Conservation (phyloP, 2,329 filamentous ascomycete species). For the Exophiala bonariae region DNA sequence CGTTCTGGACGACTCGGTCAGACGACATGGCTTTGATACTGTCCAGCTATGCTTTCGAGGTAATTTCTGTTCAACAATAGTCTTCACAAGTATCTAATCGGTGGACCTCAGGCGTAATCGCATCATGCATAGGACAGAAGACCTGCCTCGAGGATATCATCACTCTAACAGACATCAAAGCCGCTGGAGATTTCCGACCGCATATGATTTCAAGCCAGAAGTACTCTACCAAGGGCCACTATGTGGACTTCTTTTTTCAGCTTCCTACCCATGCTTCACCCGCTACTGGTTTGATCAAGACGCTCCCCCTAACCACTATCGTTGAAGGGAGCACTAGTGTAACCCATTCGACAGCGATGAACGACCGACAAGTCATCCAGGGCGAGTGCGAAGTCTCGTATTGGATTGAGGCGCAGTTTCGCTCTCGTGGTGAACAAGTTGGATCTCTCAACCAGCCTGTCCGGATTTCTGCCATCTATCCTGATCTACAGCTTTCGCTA, state of each 20-base stretch:
- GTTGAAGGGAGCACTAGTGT: conserved; percentile 11
- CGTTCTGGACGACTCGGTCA: conserved; percentile 15
- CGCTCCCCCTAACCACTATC: conserved; percentile 12
- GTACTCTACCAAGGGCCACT: conserved; percentile 5
- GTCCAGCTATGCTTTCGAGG: conserved; percentile 19
- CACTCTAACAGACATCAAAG: conserved; percentile 23
- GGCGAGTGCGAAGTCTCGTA: conserved; percentile 21
- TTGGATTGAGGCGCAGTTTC: conserved; percentile 22
- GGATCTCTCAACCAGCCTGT: conserved; percentile 13
- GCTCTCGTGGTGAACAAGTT: conserved; percentile 10
- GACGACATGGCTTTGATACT: conserved; percentile 15
- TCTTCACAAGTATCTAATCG: background rate
- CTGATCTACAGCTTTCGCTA: conserved; percentile 8
- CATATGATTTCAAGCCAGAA: background rate
- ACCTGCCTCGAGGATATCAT: conserved; percentile 20
- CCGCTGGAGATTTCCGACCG: conserved; percentile 10
- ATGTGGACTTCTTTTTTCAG: conserved; percentile 21
- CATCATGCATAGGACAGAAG: conserved; percentile 14
- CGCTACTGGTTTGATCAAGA: conserved; percentile 4
- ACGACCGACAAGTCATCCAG: conserved; percentile 9
- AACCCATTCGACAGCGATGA: conserved; percentile 10
- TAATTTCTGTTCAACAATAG: background rate
- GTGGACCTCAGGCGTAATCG: conserved; percentile 14
- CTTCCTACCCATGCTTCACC: conserved; percentile 11
- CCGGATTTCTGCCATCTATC: conserved; percentile 14